Conservation (phyloP, 768 basidiomycete genomes). For the Tephrocybe sp. region DNA sequence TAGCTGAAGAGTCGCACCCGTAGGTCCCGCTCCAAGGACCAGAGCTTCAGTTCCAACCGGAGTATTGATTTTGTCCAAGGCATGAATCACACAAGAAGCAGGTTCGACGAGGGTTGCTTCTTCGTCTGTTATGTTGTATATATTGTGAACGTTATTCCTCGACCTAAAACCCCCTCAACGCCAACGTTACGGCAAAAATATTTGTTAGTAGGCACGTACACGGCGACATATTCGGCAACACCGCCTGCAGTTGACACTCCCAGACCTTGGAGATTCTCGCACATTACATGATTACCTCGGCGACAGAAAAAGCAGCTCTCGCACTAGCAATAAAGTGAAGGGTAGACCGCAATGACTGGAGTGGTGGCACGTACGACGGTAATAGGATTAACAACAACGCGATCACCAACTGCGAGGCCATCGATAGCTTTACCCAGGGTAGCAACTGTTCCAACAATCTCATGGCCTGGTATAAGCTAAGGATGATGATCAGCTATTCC, state of each 20-base stretch:
- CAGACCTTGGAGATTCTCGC: constrained; percentile 65
- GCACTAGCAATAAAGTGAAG: constrained; percentile 2
- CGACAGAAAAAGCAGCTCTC: constrained; percentile 72
- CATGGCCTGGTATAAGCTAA: constrained; percentile 44
- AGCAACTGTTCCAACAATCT: constrained; percentile 26
- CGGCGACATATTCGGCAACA: constrained; percentile 71
- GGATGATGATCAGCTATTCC: not conserved
- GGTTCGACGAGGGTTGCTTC: constrained; percentile 78
- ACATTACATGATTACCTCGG: constrained; percentile 61
- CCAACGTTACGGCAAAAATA: not conserved
- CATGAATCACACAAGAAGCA: constrained; percentile 77
- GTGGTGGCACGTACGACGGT: constrained; percentile 31
- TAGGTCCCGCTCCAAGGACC: constrained; percentile 75
- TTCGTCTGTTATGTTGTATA: constrained; percentile 72
- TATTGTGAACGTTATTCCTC: constrained; percentile 73
- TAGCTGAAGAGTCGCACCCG: constrained; percentile 30
- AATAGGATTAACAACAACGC: constrained; percentile 63
- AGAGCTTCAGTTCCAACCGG: constrained; percentile 72
- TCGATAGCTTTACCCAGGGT: constrained; percentile 50
- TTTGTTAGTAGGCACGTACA: constrained; percentile 36
- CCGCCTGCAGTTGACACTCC: constrained; percentile 67
- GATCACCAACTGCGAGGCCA: constrained; percentile 60
- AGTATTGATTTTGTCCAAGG: constrained; percentile 68
- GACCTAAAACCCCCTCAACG: not conserved
- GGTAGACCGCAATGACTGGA: not conserved